Base-by-base conservation (phyloP, 306 rosid genomes). In the Erythrophleum fordii region DNA sequence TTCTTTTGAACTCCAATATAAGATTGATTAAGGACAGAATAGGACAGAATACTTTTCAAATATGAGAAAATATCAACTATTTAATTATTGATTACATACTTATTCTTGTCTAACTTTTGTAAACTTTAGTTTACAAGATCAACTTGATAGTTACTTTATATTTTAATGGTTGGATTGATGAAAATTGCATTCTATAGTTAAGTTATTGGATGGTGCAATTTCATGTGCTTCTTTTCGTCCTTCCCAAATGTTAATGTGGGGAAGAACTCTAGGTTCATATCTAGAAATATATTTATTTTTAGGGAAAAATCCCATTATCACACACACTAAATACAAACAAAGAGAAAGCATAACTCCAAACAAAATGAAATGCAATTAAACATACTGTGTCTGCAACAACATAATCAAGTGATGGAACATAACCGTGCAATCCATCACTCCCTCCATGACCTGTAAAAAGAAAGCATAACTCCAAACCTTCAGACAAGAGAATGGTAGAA, bases 391-490 rank as follows among this genome's bases (percentile, higher is more conserved):
- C 99, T 58, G 97, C 99, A 77, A 88, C 98, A 62, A 96, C 99
- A 53, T 92, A 92, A 84, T 96, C 99, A 80, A 96, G 97, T 61
- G 99, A 93, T 48, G 99, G 99, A 78, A 96, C 99, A 35, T 93
- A 96, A 65, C 99, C 99, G 62, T 96, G 99, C 87, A 96, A 85
- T 84, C 99, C 99, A 87, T 96, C 99, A 76, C 99, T 96, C 56
- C 99, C 99, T 44, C 99, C 99, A 69, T 96, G 99, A 87, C 99
- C 99, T 96, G 77, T 66, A 74, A 73, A n/a, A 49, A 22, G 48
- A 59, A 56, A 41, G 51, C 66, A 80, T 64, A 61, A 82, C 41
- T 74, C 42, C 70, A 23, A 69, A 67, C 45, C 46, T 1, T 70
- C 51, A 9, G 23, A 75, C 74, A 42, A 25, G 55, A 22, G 49